Base-by-base conservation (phyloP, 805 yeast species). In the Starmerella davenportii region DNA sequence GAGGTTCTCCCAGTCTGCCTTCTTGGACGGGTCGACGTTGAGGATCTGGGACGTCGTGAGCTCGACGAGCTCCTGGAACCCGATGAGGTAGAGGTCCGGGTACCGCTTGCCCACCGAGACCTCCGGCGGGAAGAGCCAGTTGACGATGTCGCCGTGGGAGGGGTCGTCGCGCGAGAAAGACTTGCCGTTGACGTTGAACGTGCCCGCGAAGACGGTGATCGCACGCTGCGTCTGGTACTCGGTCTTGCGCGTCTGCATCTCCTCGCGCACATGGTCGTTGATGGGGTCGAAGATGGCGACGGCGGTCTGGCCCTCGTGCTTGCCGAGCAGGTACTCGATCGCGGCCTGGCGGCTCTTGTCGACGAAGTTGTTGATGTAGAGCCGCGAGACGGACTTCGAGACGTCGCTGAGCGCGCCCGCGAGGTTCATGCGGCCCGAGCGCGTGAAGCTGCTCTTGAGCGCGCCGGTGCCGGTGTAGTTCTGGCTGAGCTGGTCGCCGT, bases 401-500 rank as follows among this genome's bases (percentile, higher is more conserved):
- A 92, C 95, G 60, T 90, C 99, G 0, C 94, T 79, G n/a, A 90
- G 59, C 0, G 95, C 95, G 27, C 96, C 95, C 0, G 96, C 96
- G 39, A 90, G 61, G 33, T 87, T 82, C 95, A 85, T 84, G 52
- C 85, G 87, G 19, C 98, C 98, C 21, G 80, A 76, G 54, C 99
- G 70, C 1, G 96, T 80, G 53, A 79, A 90, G 3, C 95, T 82
- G 0, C 95, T 80, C 57, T 90, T 90, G 44, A 90, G 65, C 0
- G 99, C 99, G 43, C 93, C 93, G 0, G 99, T 90, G 21, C 98
- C 96, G 0, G 98, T 87, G 58, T 90, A 90, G 15, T 90, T 87
- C 55, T 81, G 92, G 2, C 95, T 81, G 4, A 90, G 75, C 47
- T 82, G 93, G 57, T 90, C 98, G 40, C 98, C 99, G 57, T 90